A percentile compares a stretch with the other conserved stretches of the same genome.
Evolutionary conservation across 2,329 filamentous ascomycete genomes (phyloP).

Genomic region (Plenodomus biglobosus): DNA sequence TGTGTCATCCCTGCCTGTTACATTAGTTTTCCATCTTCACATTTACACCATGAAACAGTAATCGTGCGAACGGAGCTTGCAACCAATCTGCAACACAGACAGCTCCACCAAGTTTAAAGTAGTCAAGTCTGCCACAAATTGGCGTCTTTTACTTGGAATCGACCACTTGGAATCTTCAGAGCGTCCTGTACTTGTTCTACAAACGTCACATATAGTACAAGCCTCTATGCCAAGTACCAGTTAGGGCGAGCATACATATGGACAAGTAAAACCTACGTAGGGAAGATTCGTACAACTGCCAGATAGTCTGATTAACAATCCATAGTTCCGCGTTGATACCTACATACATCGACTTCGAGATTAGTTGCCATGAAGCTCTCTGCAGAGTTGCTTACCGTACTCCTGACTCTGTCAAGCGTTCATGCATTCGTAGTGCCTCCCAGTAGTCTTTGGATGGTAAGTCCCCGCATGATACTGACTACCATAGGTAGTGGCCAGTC

Average conservation of each 20-base stretch:
- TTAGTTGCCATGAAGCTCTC: slow-evolving; percentile 29
- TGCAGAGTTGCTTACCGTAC: slow-evolving; percentile 15
- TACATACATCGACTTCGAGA: too few species aligned
- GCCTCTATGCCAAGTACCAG: slow-evolving; percentile 4
- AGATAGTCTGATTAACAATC: slow-evolving; percentile 10
- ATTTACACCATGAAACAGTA: slow-evolving; percentile 1
- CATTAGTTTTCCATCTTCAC: neutral
- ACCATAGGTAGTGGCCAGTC: neutral
- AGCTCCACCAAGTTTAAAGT: slow-evolving; percentile 11
- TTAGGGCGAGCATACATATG: slow-evolving; percentile 9
- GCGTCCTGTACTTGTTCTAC: slow-evolving; percentile 11
- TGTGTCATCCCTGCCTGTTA: too few species aligned
- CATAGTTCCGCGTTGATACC: too few species aligned
- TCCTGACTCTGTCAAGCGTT: slow-evolving; percentile 26
- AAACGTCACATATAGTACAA: slow-evolving; percentile 22
- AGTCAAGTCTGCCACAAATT: slow-evolving; percentile 8
- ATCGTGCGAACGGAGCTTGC: slow-evolving; percentile 8
- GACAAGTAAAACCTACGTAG: too few species aligned
- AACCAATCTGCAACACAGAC: slow-evolving; percentile 14
- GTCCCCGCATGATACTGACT: too few species aligned
- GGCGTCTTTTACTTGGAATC: slow-evolving; percentile 11
- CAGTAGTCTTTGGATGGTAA: slow-evolving; percentile 24
- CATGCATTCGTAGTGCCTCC: slow-evolving; percentile 22
- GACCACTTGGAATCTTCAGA: slow-evolving; percentile 2
- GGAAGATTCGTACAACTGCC: slow-evolving; percentile 15